Percentiles rank a stretch among this genome's conserved stretches.
These are phyloP conservation scores for Neurospora sp. DNA, from an alignment of 495 filamentous ascomycete genomes.

Conservation along the genomic window DNA sequence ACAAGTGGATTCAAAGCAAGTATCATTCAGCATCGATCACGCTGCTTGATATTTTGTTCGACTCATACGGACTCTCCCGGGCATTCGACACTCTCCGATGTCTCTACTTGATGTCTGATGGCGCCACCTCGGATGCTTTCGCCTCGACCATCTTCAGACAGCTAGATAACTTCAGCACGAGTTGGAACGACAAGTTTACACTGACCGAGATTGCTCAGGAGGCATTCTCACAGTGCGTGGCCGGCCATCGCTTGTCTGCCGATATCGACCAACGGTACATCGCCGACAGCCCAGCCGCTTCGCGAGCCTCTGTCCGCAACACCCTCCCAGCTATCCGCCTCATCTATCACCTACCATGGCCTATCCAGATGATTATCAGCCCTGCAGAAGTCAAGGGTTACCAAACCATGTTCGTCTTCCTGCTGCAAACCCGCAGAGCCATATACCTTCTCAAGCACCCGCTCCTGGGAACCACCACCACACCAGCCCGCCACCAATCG, in stretches of 20 bases:
- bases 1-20: constrained; percentile 60
- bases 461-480: constrained; percentile 24
- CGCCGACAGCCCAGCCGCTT: constrained; percentile 19
- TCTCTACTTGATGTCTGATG: constrained; percentile 66
- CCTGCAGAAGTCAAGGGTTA: constrained; percentile 52
- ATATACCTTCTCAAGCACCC: constrained; percentile 55
- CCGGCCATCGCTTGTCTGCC: constrained; percentile 48
- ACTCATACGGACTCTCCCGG: constrained; percentile 55
- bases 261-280: constrained; percentile 36
- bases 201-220: constrained; percentile 70
- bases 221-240: constrained; percentile 49
- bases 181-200: constrained; percentile 76
- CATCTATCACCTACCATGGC: constrained; percentile 65
- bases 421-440: constrained; percentile 70
- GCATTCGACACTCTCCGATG: constrained; percentile 57
- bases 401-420: constrained; percentile 59
- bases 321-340: constrained; percentile 49
- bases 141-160: constrained; percentile 64
- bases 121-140: constrained; percentile 51
- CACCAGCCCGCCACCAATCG: constrained; percentile 26
- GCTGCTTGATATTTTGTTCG: constrained; percentile 55
- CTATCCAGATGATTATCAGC: constrained; percentile 72
- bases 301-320: constrained; percentile 34
- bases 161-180: constrained; percentile 52
- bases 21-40: constrained; percentile 56